Evolutionary conservation across 176 grass and related monocot species (phyloP), one percentile per base, ranked within the genome.

Genomic region (Eremochloa ophiuroides): DNA sequence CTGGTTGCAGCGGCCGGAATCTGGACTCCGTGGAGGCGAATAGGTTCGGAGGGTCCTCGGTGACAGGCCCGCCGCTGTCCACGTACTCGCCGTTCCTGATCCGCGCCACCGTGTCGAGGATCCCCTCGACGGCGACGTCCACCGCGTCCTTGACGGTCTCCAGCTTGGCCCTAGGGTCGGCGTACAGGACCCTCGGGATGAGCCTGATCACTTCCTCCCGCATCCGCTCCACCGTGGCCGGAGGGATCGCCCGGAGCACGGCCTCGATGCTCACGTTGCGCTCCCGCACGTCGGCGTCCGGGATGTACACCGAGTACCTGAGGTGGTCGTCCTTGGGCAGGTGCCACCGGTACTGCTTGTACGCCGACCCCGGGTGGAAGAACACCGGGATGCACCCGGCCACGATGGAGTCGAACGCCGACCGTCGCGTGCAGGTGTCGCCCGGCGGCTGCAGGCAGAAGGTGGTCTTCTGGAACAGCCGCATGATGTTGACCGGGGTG

Each of bases 361-460:
- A 90, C 72, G 88, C 78, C 17, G 88, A 82, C 27, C 40, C 37
- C 7, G 8, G 8, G 71, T 90, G 51, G 62, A 90, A 90, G 82
- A 90, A 90, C 62, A 90, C 88, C 35, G 83, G 82, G 53, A 90
- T 86, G 76, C 88, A 90, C 1, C 88, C 88, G 66, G 83, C 83
- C 18, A 90, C 73, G 41, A 90, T 86, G 31, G 88, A 81, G 78
- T 90, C 88, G 71, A 90, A 90, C 44, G 33, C 84, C 15, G 82
- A 90, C 10, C 88, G 69, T 63, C 83, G 82, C 62, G 88, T 90
- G 84, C 68, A 86, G 6, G 88, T 72, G 43, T 86, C 82, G 23
- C 88, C 88, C 5, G 82, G 64, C 16, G 88, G 88, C 74, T 90
- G 88, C 53, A 90, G 80, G 82, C 88, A 90, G 82, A 90, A 90